Percentiles rank a stretch among this genome's conserved stretches.
Conservation (phyloP, 768 basidiomycete species). For the Serendipita sp. region DNA sequence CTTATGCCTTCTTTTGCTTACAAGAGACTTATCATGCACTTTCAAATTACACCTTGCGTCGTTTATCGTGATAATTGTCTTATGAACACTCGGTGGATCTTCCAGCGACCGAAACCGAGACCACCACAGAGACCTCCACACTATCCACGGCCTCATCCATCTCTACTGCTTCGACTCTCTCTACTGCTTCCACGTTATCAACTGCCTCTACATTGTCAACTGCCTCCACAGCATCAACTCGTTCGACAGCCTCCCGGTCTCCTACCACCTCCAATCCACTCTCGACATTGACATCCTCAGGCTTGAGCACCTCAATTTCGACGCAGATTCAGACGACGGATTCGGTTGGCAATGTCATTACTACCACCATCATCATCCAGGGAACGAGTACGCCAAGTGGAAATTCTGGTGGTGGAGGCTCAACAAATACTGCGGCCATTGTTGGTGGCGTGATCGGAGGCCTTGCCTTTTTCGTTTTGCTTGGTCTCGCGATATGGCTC, state of each 20-base stretch:
- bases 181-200: not conserved
- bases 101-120: not conserved
- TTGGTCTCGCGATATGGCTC: conserved; percentile 14
- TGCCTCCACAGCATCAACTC: not conserved
- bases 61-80: no score
- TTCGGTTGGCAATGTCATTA: not conserved
- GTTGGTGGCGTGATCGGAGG: conserved; percentile 50
- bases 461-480: conserved; percentile 28
- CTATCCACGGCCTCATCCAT: not conserved
- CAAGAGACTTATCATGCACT: not conserved
- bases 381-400: not conserved
- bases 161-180: not conserved
- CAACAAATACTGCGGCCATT: conserved; percentile 37
- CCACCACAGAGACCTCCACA: not conserved
- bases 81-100: not conserved
- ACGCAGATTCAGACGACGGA: not conserved
- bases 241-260: not conserved
- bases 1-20: not conserved
- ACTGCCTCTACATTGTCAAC: not conserved
- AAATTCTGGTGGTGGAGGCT: not conserved
- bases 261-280: not conserved
- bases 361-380: not conserved
- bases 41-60: no score
- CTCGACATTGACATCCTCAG: not conserved
- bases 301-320: not conserved